These are phyloP conservation scores for Boeremia lycopersici DNA, from an alignment of 2,329 filamentous ascomycete species.

Conservation along the genomic window DNA sequence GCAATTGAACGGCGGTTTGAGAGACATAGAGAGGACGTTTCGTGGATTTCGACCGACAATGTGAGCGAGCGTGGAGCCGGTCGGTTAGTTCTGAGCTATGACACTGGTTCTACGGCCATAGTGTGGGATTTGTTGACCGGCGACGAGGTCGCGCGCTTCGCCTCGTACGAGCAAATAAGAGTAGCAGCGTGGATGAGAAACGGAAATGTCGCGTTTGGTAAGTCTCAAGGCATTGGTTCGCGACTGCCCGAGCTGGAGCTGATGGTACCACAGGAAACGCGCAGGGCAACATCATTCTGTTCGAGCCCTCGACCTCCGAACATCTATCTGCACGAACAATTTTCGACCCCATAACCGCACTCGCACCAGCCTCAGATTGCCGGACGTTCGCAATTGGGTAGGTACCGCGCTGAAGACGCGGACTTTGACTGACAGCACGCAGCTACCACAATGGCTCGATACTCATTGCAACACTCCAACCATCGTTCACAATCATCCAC, in stretches of 20 bases:
- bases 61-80: conserved; percentile 85
- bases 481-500: conserved; percentile 91
- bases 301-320: conserved; percentile 91
- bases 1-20: conserved; percentile 87
- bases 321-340: conserved; percentile 91
- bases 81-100: conserved; percentile 88
- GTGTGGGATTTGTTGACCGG: conserved; percentile 97
- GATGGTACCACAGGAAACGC: conserved; percentile 70
- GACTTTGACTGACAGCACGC: conserved; percentile 24
- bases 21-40: conserved; percentile 80
- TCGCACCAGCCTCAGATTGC: conserved; percentile 88
- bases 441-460: conserved; percentile 97
- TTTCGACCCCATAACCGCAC: conserved; percentile 91
- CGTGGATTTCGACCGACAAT: conserved; percentile 87
- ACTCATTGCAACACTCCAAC: conserved; percentile 84
- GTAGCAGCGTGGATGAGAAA: conserved; percentile 95
- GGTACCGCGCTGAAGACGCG: conserved; percentile 28
- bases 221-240: conserved; percentile 39
- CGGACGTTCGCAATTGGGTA: conserved; percentile 96
- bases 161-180: conserved; percentile 84
- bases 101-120: conserved; percentile 87
- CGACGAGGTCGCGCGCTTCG: conserved; percentile 88
- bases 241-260: conserved; percentile 13
- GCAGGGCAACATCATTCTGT: conserved; percentile 91
- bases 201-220: conserved; percentile 96